A percentile compares a stretch with the other conserved stretches of the same genome.
Conservation (phyloP, 768 basidiomycete species). For the Rhodotorula paludigena region DNA sequence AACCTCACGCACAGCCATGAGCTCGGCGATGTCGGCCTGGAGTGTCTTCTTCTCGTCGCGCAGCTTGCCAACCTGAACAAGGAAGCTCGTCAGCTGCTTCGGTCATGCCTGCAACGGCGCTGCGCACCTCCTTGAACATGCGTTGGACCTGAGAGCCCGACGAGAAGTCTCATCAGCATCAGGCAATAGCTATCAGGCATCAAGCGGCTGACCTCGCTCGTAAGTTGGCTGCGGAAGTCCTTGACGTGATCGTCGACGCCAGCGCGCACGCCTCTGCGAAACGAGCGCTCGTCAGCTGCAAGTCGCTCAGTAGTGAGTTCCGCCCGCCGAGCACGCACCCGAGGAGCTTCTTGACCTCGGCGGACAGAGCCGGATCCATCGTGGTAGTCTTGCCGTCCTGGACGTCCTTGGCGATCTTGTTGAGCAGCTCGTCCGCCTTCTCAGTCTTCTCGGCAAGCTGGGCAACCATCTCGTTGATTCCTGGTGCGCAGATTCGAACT, state of each 20-base stretch:
- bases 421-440: conserved; percentile 11
- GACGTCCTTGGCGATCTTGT: conserved; percentile 9
- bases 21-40: conserved; percentile 28
- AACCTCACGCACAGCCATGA: conserved; percentile 11
- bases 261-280: conserved; percentile 11
- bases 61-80: conserved; percentile 29
- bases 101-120: too few relatives aligned
- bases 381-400: conserved; percentile 9
- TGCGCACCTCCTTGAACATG: conserved; percentile 34
- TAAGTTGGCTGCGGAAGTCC: conserved; percentile 33
- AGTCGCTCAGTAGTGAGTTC: too few relatives aligned
- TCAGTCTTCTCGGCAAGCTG: conserved; percentile 5
- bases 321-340: conserved; percentile 5
- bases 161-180: background rate
- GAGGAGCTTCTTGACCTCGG: conserved; percentile 25
- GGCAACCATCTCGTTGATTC: conserved; percentile 22
- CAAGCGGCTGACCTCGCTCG: conserved; percentile 25
- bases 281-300: too few relatives aligned
- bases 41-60: conserved; percentile 34
- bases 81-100: background rate
- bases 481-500: background rate
- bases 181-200: too few relatives aligned
- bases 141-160: conserved; percentile 18
- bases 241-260: conserved; percentile 32
- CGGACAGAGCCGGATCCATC: conserved; percentile 33